Conservation (phyloP, 805 yeast species). For the Wickerhamia fluorescens region DNA sequence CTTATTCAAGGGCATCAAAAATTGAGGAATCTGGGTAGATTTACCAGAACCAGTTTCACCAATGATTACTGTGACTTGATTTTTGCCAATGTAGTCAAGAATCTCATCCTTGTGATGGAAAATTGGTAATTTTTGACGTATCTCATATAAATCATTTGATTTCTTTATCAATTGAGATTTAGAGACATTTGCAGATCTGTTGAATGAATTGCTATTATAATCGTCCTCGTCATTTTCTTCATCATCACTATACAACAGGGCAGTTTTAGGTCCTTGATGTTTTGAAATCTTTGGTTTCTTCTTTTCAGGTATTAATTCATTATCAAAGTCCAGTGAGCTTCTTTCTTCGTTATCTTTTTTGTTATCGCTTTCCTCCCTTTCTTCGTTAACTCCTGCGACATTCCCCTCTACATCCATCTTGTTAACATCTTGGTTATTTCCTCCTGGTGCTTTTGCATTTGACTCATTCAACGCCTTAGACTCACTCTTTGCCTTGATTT, state of each 20-base stretch:
- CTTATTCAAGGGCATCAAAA: slow-evolving; percentile 49
- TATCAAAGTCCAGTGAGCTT: neutral
- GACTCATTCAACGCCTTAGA: neutral
- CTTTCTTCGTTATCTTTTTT: neutral
- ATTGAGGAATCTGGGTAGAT: slow-evolving; percentile 94
- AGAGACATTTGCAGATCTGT: slow-evolving; percentile 4
- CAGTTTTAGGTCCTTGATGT: slow-evolving; percentile 2
- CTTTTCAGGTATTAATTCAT: neutral
- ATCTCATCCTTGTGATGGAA: slow-evolving; percentile 63
- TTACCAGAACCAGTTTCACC: slow-evolving; percentile 99
- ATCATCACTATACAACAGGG: slow-evolving; percentile 6
- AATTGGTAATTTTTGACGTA: slow-evolving; percentile 64
- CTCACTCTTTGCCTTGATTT: too few relatives aligned
- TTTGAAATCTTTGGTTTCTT: slow-evolving; percentile 1
- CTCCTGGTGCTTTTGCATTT: neutral
- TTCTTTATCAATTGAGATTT: slow-evolving; percentile 29
- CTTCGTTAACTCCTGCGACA: neutral
- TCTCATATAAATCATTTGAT: slow-evolving; percentile 39
- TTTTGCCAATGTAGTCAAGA: slow-evolving; percentile 42
- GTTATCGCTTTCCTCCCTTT: neutral
- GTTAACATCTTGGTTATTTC: neutral
- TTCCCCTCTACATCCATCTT: slow-evolving; percentile 1
- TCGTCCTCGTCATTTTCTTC: slow-evolving; percentile 8
- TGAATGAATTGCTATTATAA: slow-evolving; percentile 7
- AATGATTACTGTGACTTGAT: slow-evolving; percentile 72